Percentiles rank a stretch among this genome's conserved stretches.
Evolutionary conservation across 257 asterid species (phyloP).

Genomic region (Perilla frutescens): DNA sequence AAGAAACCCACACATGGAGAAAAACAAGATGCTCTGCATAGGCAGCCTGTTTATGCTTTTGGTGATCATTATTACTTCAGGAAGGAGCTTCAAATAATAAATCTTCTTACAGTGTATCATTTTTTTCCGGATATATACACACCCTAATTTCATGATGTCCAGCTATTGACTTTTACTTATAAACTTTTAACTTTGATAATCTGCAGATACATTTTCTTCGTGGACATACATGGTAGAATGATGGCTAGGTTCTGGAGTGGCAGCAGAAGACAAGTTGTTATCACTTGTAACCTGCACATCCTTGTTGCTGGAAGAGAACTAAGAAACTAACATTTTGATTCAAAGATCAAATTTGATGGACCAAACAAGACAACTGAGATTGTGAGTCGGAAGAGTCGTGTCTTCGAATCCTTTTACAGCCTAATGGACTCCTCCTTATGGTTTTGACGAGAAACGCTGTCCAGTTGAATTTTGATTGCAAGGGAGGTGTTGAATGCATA

Average conservation of each 20-base stretch:
- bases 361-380: conserved; percentile 12
- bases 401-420: conserved; percentile 2
- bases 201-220: conserved; percentile 75
- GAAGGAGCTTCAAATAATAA: conserved; percentile 84
- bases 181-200: conserved; percentile 3
- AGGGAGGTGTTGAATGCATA: neutral
- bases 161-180: neutral
- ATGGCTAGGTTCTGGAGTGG: conserved; percentile 88
- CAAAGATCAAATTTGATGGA: conserved; percentile 7
- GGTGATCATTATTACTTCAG: conserved; percentile 92
- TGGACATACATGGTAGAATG: conserved; percentile 85
- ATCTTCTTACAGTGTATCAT: conserved; percentile 82
- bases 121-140: conserved; percentile 1
- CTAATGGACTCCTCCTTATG: too few species aligned
- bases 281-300: conserved; percentile 79
- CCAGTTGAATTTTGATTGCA: neutral
- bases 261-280: conserved; percentile 78
- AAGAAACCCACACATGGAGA: conserved; percentile 64
- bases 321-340: conserved; percentile 9
- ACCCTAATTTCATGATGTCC: neutral
- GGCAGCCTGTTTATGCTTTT: conserved; percentile 69
- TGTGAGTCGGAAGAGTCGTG: neutral
- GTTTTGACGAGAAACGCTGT: too few species aligned
- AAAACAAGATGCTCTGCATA: conserved; percentile 50
- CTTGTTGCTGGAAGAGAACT: conserved; percentile 61